Evolutionary conservation across 768 basidiomycete species (phyloP), one percentile per base, ranked within the genome.

Genomic region (Kwoniella heveanensis): DNA sequence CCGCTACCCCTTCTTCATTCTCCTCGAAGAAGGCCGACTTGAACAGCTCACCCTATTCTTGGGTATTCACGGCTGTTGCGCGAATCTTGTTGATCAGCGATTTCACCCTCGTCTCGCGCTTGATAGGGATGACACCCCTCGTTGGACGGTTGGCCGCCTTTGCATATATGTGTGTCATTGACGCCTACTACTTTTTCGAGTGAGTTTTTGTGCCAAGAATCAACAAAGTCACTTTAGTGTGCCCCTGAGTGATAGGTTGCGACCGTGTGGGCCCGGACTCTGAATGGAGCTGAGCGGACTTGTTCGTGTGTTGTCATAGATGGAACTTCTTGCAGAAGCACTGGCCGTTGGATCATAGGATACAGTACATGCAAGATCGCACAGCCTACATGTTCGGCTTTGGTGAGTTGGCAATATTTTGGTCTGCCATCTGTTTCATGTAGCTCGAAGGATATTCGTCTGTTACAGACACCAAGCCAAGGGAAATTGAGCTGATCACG

Each of bases 161-260:
- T 25, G 36, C 46, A 12, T 80, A 79, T 64, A 74, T 77, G 64
- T 71, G 71, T 57, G 64, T 75, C 50, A 72, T 79, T 46, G 71
- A 78, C 54, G 61, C 72, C 10, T 80, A 69, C 63, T 79, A 80
- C 57, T 78, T 66, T 66, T 80, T 78, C 60, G 77, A 78, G 74
- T 74, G 52, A 66, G 75, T 65, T 19, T 44, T n/a, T n/a, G n/a
- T n/a, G n/a, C n/a, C n/a, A n/a, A n/a, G n/a, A n/a, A n/a, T n/a
- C n/a, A n/a, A n/a, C n/a, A n/a, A n/a, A n/a, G n/a, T n/a, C n/a
- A n/a, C n/a, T n/a, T n/a, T n/a, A n/a, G n/a, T n/a, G n/a, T n/a
- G n/a, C n/a, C n/a, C n/a, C n/a, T n/a, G n/a, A n/a, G n/a, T n/a
- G n/a, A n/a, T n/a, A n/a, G n/a, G n/a, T n/a, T n/a, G n/a, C n/a